phyloP scores from a whole-genome alignment of 805 yeast species.

The Candida stauntonica region DNA sequence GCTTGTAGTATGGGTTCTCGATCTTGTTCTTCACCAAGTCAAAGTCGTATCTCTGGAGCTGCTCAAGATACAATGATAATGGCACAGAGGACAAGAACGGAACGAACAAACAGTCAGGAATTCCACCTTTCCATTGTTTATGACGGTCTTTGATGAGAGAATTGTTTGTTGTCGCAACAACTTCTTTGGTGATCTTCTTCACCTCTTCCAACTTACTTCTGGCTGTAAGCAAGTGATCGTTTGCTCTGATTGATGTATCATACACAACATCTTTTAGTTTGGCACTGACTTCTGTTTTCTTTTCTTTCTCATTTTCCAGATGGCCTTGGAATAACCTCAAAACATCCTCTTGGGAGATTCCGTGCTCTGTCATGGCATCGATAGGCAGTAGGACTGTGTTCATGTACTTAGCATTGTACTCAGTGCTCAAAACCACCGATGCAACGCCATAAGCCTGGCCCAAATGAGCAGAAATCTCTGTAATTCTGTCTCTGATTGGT shows the following conservation, averaged over 20 bases:
- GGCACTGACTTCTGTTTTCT: constrained; percentile 28
- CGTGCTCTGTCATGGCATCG: constrained; percentile 49
- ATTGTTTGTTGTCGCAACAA: constrained; percentile 25
- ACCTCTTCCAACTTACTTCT: constrained; percentile 45
- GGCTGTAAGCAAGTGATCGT: constrained; percentile 75
- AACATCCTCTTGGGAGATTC: constrained; percentile 60
- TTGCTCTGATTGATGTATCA: constrained; percentile 69
- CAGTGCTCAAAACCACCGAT: constrained; percentile 54
- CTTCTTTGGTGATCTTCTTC: constrained; percentile 34
- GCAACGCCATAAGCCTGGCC: constrained; percentile 80
- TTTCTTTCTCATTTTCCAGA: constrained; percentile 8
- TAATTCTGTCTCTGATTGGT: constrained; percentile 38
- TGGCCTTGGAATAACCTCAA: constrained; percentile 39
- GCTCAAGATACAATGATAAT: constrained; percentile 53
- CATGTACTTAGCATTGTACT: constrained; percentile 47
- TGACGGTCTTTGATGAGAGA: constrained; percentile 26
- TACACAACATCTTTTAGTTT: constrained; percentile 55
- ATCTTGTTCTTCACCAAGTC: constrained; percentile 40
- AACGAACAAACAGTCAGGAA: constrained; percentile 62
- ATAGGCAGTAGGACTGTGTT: constrained; percentile 52
- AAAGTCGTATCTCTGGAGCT: constrained; percentile 59
- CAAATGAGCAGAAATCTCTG: constrained; percentile 70
- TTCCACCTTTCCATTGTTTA: constrained; percentile 37
- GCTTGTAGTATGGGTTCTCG: constrained; percentile 25
- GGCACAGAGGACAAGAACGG: constrained; percentile 72